phyloP scores from a whole-genome alignment of 805 yeast species.

The Suhomyces kilbournensis region DNA sequence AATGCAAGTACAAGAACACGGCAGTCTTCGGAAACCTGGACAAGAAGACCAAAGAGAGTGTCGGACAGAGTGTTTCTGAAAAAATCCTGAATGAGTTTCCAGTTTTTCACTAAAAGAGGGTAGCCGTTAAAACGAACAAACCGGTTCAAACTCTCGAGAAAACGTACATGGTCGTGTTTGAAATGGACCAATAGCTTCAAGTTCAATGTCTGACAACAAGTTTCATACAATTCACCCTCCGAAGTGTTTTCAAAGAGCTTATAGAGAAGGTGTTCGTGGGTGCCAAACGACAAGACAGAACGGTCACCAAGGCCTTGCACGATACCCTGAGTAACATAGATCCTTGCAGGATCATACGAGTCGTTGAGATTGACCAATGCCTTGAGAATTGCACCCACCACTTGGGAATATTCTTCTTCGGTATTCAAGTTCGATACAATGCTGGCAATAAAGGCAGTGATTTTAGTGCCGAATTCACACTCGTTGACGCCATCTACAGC shows the following conservation, averaged over 20 bases:
- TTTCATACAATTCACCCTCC: slow-evolving; percentile 55
- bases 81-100: slow-evolving; percentile 11
- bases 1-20: slow-evolving; percentile 5
- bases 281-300: slow-evolving; percentile 23
- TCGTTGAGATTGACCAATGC: slow-evolving; percentile 48
- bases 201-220: slow-evolving; percentile 49
- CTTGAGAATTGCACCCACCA: slow-evolving; percentile 32
- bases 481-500: slow-evolving; percentile 21
- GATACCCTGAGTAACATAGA: slow-evolving; percentile 58
- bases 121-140: slow-evolving; percentile 41
- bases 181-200: slow-evolving; percentile 44
- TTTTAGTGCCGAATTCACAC: slow-evolving; percentile 59
- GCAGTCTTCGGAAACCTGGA: background rate
- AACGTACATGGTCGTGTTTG: slow-evolving; percentile 19
- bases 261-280: slow-evolving; percentile 22
- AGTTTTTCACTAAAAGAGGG: slow-evolving; percentile 18
- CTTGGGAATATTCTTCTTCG: slow-evolving; percentile 21
- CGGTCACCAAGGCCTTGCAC: slow-evolving; percentile 45
- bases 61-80: slow-evolving; percentile 5
- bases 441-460: slow-evolving; percentile 45
- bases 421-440: slow-evolving; percentile 28
- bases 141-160: slow-evolving; percentile 29
- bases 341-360: slow-evolving; percentile 68
- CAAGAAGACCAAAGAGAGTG: background rate
- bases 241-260: slow-evolving; percentile 32